Base-by-base conservation (phyloP, 2,329 filamentous ascomycete species). In the Monosporascus sp. region DNA sequence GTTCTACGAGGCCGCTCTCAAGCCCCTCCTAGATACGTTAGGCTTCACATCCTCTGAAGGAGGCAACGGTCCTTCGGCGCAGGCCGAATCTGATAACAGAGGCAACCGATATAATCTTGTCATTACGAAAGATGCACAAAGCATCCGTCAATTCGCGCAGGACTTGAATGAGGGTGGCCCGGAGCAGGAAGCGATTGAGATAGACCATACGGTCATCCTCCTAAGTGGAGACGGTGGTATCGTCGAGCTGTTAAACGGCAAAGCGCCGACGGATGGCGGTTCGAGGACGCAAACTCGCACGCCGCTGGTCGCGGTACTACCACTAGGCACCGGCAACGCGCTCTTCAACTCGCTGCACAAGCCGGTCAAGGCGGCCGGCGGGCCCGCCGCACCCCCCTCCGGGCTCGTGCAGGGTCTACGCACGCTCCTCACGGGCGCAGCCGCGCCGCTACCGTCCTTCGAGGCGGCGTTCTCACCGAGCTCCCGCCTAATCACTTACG, bases 151-250 rank as follows among this genome's bases (percentile, higher is more conserved):
- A 1, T 82, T 95, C 50, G 81, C 87, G 0, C 61, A 58, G 3
- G 46, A 60, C 2, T 59, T 76, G 31, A 35, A 35, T 14, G 11
- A 35, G 31, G 31, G 11, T 11, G 31, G 3, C 11, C 31, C 31
- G 1, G 31, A 35, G 14, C 11, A 35, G 31, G 31, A 35, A 5
- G 31, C 31, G 31, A 35, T 35, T 5, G 31, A 35, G 31, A 35
- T 5, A 14, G 31, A 58, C 14, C 81, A 85, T 64, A 84, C 85
- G 0, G 77, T 97, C 25, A 71, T 97, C 31, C 78, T 97, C 14
- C 77, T 97, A 5, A 93, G 88, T 48, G 93, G 93, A 6, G 93
- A 97, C 68, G 93, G 93, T 15, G 93, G 91, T 6, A 70, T 96
- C 2, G 80, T 91, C 18, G 93, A 97, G 61, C 75, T 94, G 1